phyloP scores from a whole-genome alignment of 768 basidiomycete species.

The Podaxis carcinomalis region DNA sequence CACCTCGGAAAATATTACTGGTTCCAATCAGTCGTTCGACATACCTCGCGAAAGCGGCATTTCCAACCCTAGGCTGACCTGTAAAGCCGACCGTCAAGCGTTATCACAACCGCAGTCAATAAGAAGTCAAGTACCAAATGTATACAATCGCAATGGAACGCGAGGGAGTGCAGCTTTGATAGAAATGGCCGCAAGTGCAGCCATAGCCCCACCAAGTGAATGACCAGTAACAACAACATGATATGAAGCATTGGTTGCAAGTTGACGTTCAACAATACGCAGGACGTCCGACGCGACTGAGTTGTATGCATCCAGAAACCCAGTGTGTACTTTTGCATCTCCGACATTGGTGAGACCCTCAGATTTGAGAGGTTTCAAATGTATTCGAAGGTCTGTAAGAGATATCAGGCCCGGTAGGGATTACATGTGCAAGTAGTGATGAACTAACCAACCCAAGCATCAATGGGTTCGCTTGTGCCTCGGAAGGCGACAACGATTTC shows the following conservation, averaged over 20 bases:
- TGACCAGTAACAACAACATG: slow-evolving; percentile 28
- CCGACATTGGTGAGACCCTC: slow-evolving; percentile 21
- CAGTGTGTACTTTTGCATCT: slow-evolving; percentile 22
- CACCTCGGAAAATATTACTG: slow-evolving; percentile 38
- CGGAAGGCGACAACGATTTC: slow-evolving; percentile 36
- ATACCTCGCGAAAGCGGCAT: slow-evolving; percentile 33
- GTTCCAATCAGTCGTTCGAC: slow-evolving; percentile 34
- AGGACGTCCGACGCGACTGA: slow-evolving; percentile 22
- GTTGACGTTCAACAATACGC: slow-evolving; percentile 17
- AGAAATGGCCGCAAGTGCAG: slow-evolving; percentile 28
- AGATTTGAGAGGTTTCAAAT: slow-evolving; percentile 25
- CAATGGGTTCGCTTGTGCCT: slow-evolving; percentile 19
- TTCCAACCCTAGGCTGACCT: slow-evolving; percentile 50
- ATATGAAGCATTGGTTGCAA: slow-evolving; percentile 22
- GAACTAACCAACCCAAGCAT: slow-evolving; percentile 10
- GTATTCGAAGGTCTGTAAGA: slow-evolving; percentile 24
- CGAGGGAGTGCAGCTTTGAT: slow-evolving; percentile 25
- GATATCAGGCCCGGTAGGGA: background rate
- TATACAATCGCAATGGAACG: slow-evolving; percentile 30
- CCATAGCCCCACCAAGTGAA: slow-evolving; percentile 33
- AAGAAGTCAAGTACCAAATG: slow-evolving; percentile 32
- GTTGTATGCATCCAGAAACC: slow-evolving; percentile 26
- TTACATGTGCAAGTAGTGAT: background rate
- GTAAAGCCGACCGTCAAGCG: background rate
- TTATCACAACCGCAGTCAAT: background rate